Evolutionary conservation across 805 yeast genomes (phyloP).

Genomic region (Starmera quercuum): DNA sequence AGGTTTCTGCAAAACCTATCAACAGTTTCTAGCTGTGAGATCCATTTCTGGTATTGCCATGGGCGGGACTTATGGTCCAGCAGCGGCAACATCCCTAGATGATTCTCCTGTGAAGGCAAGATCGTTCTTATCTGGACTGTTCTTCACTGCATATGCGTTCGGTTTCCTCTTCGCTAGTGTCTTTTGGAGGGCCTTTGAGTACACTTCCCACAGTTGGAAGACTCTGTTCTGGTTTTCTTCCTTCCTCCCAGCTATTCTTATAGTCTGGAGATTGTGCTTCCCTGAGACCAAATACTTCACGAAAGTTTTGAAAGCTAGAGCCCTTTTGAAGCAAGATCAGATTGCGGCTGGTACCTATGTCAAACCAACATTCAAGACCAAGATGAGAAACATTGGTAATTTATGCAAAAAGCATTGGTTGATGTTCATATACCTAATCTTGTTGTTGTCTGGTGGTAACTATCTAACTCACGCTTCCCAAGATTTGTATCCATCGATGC

Average conservation of each 20-base stretch:
- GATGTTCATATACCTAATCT: slow-evolving; percentile 44
- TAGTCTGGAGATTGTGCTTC: slow-evolving; percentile 45
- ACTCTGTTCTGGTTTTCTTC: slow-evolving; percentile 68
- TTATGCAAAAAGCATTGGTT: slow-evolving; percentile 52
- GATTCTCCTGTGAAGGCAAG: slow-evolving; percentile 57
- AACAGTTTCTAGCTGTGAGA: slow-evolving; percentile 54
- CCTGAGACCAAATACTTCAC: slow-evolving; percentile 55
- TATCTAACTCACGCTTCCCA: slow-evolving; percentile 71
- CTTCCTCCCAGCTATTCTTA: slow-evolving; percentile 51
- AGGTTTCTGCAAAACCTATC: slow-evolving; percentile 49
- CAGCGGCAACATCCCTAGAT: slow-evolving; percentile 42
- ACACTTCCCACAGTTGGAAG: slow-evolving; percentile 51
- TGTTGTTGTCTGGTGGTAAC: slow-evolving; percentile 63
- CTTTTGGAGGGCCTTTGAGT: slow-evolving; percentile 54
- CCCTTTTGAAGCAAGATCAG: slow-evolving; percentile 18
- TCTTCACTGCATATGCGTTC: slow-evolving; percentile 52
- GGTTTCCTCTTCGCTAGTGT: slow-evolving; percentile 60
- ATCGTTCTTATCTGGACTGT: slow-evolving; percentile 55
- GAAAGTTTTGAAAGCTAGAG: slow-evolving; percentile 22
- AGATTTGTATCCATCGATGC: slow-evolving; percentile 62
- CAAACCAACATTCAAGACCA: slow-evolving; percentile 17
- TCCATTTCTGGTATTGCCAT: slow-evolving; percentile 52
- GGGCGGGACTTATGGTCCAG: slow-evolving; percentile 42
- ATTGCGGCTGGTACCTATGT: slow-evolving; percentile 21
- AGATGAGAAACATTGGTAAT: slow-evolving; percentile 20